phyloP scores from a whole-genome alignment of 345 rosid species.

The Linum trigynum region DNA sequence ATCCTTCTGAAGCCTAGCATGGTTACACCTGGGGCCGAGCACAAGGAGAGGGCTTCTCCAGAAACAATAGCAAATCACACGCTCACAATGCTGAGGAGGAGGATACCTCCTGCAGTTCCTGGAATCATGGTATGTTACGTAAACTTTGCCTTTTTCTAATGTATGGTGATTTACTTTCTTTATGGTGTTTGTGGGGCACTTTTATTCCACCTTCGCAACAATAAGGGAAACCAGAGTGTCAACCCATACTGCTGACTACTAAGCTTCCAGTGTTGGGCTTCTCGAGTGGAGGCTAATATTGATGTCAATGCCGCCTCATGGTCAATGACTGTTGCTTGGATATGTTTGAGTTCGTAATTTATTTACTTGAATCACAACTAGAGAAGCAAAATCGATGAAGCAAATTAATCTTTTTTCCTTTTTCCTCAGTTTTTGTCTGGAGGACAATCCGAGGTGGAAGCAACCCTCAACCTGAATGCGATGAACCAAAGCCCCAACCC shows the following conservation, averaged over 20 bases:
- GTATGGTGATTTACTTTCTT: background rate
- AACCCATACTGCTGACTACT: background rate
- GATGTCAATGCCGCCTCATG: background rate
- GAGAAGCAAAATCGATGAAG: background rate
- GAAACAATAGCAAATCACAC: conserved; percentile 82
- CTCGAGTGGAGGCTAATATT: background rate
- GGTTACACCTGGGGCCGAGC: conserved; percentile 75
- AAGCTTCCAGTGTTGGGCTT: background rate
- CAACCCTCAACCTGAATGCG: conserved; percentile 83
- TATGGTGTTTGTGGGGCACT: background rate
- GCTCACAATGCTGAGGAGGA: conserved; percentile 80
- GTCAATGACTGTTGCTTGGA: background rate
- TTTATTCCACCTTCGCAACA: background rate
- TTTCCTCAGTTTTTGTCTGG: conserved; percentile 75
- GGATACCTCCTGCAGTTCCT: conserved; percentile 95
- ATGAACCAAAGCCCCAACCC: conserved; percentile 99
- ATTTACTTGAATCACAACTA: background rate
- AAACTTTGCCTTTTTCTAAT: conserved; percentile 11
- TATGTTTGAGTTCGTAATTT: background rate
- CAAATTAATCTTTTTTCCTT: conserved; percentile 1
- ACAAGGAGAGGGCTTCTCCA: conserved; percentile 81
- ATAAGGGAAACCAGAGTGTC: background rate
- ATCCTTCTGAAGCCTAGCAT: conserved; percentile 96
- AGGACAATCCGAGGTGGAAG: conserved; percentile 95
- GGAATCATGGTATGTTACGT: conserved; percentile 68